Evolutionary conservation across 2,329 filamentous ascomycete species (phyloP).

Genomic region (Trichoderma simmonsii): DNA sequence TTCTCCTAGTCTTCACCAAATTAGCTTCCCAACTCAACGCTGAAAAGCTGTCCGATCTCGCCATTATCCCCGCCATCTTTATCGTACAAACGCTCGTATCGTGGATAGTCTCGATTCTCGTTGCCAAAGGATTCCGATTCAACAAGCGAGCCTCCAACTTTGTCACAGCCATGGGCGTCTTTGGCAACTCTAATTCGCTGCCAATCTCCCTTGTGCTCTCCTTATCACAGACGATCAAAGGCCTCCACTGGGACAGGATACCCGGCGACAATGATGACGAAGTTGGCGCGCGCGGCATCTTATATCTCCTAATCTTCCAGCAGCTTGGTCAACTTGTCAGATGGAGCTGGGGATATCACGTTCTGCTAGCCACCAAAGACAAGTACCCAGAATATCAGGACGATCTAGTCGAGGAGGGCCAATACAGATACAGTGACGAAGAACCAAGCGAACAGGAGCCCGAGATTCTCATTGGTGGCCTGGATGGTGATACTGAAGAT

Average conservation of each 20-base stretch:
- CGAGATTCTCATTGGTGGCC: slow-evolving; percentile 40
- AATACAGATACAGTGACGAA: slow-evolving; percentile 51
- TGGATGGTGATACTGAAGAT: slow-evolving; percentile 39
- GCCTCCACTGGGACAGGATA: slow-evolving; percentile 89
- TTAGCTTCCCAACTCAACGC: slow-evolving; percentile 90
- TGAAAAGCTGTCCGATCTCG: slow-evolving; percentile 83
- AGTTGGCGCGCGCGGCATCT: slow-evolving; percentile 86
- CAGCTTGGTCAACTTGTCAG: slow-evolving; percentile 91
- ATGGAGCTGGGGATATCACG: slow-evolving; percentile 98
- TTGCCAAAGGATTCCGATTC: slow-evolving; percentile 76
- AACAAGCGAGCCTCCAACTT: slow-evolving; percentile 87
- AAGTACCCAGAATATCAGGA: slow-evolving; percentile 64
- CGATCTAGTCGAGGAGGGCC: slow-evolving; percentile 54
- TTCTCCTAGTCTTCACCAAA: slow-evolving; percentile 80
- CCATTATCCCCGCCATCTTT: slow-evolving; percentile 95
- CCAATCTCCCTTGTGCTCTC: slow-evolving; percentile 95
- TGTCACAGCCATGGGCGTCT: slow-evolving; percentile 93
- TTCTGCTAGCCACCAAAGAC: slow-evolving; percentile 82
- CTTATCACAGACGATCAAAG: slow-evolving; percentile 84
- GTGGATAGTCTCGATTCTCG: slow-evolving; percentile 67
- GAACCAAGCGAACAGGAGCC: slow-evolving; percentile 42
- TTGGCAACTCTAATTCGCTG: slow-evolving; percentile 96
- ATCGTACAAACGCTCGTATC: slow-evolving; percentile 83
- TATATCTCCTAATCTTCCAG: slow-evolving; percentile 96
- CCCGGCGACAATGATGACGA: slow-evolving; percentile 93